Evolutionary conservation across 306 rosid species (phyloP).

Genomic region (Begonia peltatifolia): DNA sequence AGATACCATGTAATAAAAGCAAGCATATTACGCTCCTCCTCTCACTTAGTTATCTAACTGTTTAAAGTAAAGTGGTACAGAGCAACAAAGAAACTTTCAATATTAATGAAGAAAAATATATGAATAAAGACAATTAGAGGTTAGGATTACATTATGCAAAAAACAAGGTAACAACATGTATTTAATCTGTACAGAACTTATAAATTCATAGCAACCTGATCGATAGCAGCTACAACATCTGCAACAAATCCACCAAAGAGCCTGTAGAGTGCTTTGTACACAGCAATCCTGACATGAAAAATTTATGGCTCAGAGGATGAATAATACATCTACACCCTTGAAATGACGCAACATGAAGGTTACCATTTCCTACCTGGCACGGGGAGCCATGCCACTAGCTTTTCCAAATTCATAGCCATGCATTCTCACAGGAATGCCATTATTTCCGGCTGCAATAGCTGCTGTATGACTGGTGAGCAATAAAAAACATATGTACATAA

Average conservation of each 20-base stretch:
- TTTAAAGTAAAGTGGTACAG: too few species aligned
- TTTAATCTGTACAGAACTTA: not conserved
- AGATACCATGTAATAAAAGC: too few species aligned
- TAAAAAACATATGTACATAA: slow-evolving; percentile 7
- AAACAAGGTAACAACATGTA: too few species aligned
- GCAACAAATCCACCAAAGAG: slow-evolving; percentile 94
- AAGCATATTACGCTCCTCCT: too few species aligned
- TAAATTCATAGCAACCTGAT: slow-evolving; percentile 52
- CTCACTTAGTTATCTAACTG: too few species aligned
- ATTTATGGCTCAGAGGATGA: slow-evolving; percentile 12
- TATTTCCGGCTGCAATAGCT: slow-evolving; percentile 97
- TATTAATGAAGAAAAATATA: too few species aligned
- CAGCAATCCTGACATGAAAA: slow-evolving; percentile 73
- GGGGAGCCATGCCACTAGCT: slow-evolving; percentile 99
- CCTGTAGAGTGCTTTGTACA: slow-evolving; percentile 92
- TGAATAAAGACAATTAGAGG: too few species aligned
- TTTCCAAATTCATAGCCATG: slow-evolving; percentile 93
- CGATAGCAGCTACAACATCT: slow-evolving; percentile 98
- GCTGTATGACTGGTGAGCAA: slow-evolving; percentile 74
- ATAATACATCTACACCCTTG: slow-evolving; percentile 14
- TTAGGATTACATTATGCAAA: too few species aligned
- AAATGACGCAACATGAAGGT: slow-evolving; percentile 8
- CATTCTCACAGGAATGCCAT: slow-evolving; percentile 92
- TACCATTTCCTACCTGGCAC: slow-evolving; percentile 71
- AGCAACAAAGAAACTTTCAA: too few species aligned